Base-by-base conservation (phyloP, 495 filamentous ascomycete species). In the Aspergillus funiculosus region DNA sequence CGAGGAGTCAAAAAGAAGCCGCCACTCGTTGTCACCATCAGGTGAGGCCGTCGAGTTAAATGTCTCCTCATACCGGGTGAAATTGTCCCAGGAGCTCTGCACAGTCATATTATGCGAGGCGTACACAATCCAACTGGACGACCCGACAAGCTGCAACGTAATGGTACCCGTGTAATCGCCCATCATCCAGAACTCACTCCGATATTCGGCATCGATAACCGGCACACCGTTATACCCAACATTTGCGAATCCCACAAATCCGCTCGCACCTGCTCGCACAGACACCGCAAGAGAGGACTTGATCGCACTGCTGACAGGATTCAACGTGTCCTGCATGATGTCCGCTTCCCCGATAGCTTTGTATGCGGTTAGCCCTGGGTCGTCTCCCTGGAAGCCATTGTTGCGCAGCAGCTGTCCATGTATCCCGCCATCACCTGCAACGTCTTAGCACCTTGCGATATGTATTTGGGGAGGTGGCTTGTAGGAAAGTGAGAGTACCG, bases 331-430 rank as follows among this genome's bases (percentile, higher is more conserved):
- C 19, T 84, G 63, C 5, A 62, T 64, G 24, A 86, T 67, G 9
- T 53, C 48, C 9, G 70, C 72, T 17, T 63, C 67, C 19, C 73
- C 73, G 27, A 86, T 62, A 6, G 78, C 51, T 14, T 69, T 61
- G 72, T 83, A 86, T 6, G 55, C 69, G 1, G 74, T 71, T 15
- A 82, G 62, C 7, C 66, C 71, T 5, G 66, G 58, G 2, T 50
- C 67, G 5, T 58, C 61, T 9, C 77, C 78, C 56, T 83, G 78
- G 43, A 89, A 87, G n/a, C 83, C 85, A 37, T 84, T 77, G 61
- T 89, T 89, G 21, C 69, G 70, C 20, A 88, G 79, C 10, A 89
- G 60, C 54, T 89, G 83, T 21, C 81, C 85, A 52, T 89, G 87
- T 28, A 88, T 77, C 10, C 85, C 85, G 5, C 85, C 85, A 56